Evolutionary conservation across 1,139 yeast species (phyloP).

Genomic region (Nakaseomyces sp.): DNA sequence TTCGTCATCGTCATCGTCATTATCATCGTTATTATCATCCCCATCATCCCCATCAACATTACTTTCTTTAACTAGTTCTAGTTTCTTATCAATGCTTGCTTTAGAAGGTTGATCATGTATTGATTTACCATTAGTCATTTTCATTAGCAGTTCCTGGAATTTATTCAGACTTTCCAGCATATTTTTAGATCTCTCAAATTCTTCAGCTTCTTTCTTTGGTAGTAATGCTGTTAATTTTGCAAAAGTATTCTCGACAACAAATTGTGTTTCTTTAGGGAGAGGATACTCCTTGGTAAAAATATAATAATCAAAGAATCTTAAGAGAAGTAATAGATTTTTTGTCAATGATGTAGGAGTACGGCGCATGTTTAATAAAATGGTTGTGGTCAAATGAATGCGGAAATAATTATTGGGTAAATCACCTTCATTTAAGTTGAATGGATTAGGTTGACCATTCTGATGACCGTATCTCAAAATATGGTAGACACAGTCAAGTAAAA

Average conservation of each 20-base stretch:
- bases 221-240: slow-evolving; percentile 17
- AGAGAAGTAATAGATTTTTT: slow-evolving; percentile 38
- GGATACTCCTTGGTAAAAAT: slow-evolving; percentile 56
- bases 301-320: slow-evolving; percentile 67
- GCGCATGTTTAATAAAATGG: slow-evolving; percentile 29
- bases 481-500: slow-evolving; percentile 49
- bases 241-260: slow-evolving; percentile 43
- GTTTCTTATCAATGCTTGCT: slow-evolving; percentile 7
- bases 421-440: slow-evolving; percentile 32
- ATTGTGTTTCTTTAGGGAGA: slow-evolving; percentile 57
- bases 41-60: slow-evolving; percentile 11
- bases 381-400: slow-evolving; percentile 50
- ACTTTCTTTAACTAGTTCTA: slow-evolving; percentile 4
- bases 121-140: slow-evolving; percentile 9
- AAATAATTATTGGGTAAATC: slow-evolving; percentile 68
- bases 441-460: slow-evolving; percentile 52
- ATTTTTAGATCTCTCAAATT: slow-evolving; percentile 35
- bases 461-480: slow-evolving; percentile 62
- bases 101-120: slow-evolving; percentile 9
- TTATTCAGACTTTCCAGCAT: slow-evolving; percentile 38
- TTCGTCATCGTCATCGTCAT: slow-evolving; percentile 9
- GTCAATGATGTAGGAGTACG: slow-evolving; percentile 16
- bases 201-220: slow-evolving; percentile 19
- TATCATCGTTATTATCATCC: slow-evolving; percentile 14
- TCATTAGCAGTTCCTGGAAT: slow-evolving; percentile 31